These are phyloP conservation scores for Eucalyptus grandis DNA, from an alignment of 345 rosid species.

Conservation along the genomic window DNA sequence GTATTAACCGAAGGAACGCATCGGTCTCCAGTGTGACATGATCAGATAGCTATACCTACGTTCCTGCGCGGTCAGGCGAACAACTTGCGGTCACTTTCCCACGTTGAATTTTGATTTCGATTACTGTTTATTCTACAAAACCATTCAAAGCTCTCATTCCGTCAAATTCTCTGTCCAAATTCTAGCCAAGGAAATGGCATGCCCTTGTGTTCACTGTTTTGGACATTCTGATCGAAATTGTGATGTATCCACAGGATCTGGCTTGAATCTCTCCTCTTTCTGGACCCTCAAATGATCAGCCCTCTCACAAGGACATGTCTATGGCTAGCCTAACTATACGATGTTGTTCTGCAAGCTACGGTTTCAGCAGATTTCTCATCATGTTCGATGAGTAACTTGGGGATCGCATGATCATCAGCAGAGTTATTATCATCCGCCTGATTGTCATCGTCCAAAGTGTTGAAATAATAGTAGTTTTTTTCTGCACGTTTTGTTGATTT, in stretches of 20 bases:
- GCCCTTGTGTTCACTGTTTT: background rate
- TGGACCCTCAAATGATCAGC: background rate
- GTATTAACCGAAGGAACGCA: background rate
- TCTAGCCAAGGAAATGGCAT: background rate
- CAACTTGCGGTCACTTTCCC: background rate
- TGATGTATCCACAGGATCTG: background rate
- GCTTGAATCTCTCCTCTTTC: background rate
- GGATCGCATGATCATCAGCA: background rate
- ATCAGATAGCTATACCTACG: background rate
- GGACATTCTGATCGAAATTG: background rate
- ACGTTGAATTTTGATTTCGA: background rate
- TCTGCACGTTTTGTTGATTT: no score
- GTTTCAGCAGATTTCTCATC: background rate
- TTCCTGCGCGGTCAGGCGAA: background rate
- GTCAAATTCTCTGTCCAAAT: background rate
- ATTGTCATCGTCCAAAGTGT: background rate
- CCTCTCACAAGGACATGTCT: background rate
- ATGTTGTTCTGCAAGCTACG: background rate
- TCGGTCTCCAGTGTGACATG: background rate
- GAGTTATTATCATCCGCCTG: background rate
- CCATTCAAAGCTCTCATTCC: background rate
- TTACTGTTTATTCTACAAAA: background rate
- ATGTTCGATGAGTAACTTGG: background rate
- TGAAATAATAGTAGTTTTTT: no score
- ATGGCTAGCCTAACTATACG: background rate